Evolutionary conservation across 2,329 filamentous ascomycete species (phyloP), one percentile per base, ranked within the genome.

Genomic region (Fusarium domesticum): DNA sequence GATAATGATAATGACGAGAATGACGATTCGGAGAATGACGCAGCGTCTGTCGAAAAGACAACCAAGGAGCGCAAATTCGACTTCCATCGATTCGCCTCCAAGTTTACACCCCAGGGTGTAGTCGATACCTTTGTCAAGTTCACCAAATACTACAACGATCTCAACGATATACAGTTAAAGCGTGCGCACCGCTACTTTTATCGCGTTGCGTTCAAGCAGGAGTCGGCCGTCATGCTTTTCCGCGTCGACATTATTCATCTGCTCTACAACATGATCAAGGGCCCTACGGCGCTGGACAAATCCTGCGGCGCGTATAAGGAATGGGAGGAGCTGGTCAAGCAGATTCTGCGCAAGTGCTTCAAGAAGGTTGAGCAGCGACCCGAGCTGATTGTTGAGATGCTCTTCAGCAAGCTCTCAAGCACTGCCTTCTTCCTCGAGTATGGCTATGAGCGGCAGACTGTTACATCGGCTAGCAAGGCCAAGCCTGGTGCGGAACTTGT

Each of bases 151-250:
- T 96, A 95, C 68, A 77, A 75, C 32, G 93, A 98, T 53, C 76
- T 98, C 10, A 79, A 83, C 40, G 74, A 83, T 2, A 75, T 83
- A 30, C 93, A 98, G 63, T 73, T 97, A 30, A 97, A 97, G 70
- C 83, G 93, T 6, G 85, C 85, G 11, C 93, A 97, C 69, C 85
- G 93, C 6, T 98, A 92, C 66, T 91, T 98, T 61, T 95, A 97
- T 61, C 85, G 92, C 0, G 77, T 95, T 10, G 90, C 90, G 0
- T 97, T 97, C 74, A 98, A 97, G 69, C 87, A 95, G 66, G 89
- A 96, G 36, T 84, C 93, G 72, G 84, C 84, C 44, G 84, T 96
- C 17, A 80, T 96, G 70, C 75, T 98, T 1, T 97, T 90, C 68
- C 83, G 92, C 8, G 80, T 96, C 5, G 93, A 97, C 63, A 95